Conservation (phyloP, 345 rosid genomes). For the Jatropha curcas region DNA sequence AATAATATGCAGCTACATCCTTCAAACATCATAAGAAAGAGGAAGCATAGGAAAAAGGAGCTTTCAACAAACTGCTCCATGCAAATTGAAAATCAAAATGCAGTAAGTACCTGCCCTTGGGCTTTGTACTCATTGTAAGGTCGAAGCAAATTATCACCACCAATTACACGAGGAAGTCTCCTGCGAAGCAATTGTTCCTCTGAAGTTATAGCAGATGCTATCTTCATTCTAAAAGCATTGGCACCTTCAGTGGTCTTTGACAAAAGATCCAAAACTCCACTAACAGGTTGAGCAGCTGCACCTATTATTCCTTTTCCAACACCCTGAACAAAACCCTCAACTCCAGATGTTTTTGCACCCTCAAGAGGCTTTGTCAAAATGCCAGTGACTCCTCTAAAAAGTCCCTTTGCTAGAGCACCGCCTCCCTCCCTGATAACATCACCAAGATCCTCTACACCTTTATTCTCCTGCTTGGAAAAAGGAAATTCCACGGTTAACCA, state of each 20-base stretch:
- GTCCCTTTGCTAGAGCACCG: constrained; percentile 96
- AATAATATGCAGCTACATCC: background rate
- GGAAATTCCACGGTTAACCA: constrained; percentile 3
- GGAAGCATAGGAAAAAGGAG: too few relatives aligned
- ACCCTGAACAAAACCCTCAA: constrained; percentile 97
- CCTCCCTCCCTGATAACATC: constrained; percentile 99
- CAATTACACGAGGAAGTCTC: constrained; percentile 87
- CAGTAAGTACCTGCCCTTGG: constrained; percentile 76
- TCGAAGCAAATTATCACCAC: constrained; percentile 87
- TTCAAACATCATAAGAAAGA: background rate
- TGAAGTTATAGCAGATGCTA: constrained; percentile 91
- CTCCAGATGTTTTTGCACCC: constrained; percentile 95
- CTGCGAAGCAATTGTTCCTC: constrained; percentile 96
- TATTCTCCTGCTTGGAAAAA: constrained; percentile 64
- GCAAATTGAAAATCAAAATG: background rate
- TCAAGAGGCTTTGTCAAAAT: constrained; percentile 96
- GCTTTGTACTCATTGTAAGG: constrained; percentile 89
- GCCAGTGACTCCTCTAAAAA: constrained; percentile 97
- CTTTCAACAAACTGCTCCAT: background rate
- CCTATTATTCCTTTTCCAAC: constrained; percentile 98
- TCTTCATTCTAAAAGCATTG: constrained; percentile 98
- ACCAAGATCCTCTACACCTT: constrained; percentile 94
- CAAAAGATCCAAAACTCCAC: constrained; percentile 96
- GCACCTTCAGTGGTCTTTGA: constrained; percentile 99
- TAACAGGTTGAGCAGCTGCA: constrained; percentile 98